Evolutionary conservation across 73 alveolate species (phyloP).

Genomic region (Paramecium tetraurelia): DNA sequence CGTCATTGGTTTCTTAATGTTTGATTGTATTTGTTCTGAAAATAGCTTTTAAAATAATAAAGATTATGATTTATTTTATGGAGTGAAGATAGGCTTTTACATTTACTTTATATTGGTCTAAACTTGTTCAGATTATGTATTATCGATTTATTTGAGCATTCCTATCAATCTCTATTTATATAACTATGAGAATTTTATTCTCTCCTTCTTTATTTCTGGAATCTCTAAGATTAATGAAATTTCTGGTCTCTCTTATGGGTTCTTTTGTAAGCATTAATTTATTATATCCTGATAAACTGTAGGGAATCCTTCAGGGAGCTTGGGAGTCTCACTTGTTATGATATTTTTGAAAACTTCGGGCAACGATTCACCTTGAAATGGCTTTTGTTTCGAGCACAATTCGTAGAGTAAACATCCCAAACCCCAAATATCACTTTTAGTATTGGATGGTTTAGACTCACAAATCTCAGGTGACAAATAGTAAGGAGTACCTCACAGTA

Average conservation of each 20-base stretch:
- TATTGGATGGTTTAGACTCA: constrained; percentile 52
- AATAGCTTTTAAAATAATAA: background rate
- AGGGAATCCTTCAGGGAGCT: constrained; percentile 38
- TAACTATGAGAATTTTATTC: background rate
- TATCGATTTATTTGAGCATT: background rate
- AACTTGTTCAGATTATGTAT: background rate
- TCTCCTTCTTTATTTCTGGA: background rate
- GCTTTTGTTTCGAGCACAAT: constrained; percentile 47
- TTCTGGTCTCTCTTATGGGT: constrained; percentile 3
- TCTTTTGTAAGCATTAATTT: background rate
- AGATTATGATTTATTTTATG: background rate
- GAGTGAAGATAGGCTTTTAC: background rate
- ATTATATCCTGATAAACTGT: background rate
- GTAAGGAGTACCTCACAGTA: constrained; percentile 67
- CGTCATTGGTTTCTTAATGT: constrained; percentile 3
- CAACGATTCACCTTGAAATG: constrained; percentile 38
- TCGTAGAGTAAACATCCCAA: constrained; percentile 64
- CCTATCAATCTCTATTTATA: background rate
- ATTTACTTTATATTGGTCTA: background rate
- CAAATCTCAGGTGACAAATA: constrained; percentile 72
- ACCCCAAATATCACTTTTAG: constrained; percentile 70
- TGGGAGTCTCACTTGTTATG: background rate
- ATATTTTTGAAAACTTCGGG: background rate
- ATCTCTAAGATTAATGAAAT: background rate
- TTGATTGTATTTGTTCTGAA: background rate